Evolutionary conservation across 371 early-diverging fungal genomes (phyloP).

Genomic region (Smittium mucronatum): DNA sequence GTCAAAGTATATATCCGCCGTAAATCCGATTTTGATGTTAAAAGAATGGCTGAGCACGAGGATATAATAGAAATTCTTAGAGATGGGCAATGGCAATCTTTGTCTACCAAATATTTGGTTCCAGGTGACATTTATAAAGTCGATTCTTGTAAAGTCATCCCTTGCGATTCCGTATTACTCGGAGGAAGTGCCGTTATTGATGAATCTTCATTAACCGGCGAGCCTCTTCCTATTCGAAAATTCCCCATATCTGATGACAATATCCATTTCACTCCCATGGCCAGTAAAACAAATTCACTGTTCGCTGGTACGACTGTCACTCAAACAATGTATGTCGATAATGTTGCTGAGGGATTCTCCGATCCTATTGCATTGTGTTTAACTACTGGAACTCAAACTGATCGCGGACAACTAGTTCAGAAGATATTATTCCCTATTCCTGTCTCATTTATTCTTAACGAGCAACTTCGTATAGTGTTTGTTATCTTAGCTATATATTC

Average conservation of each 20-base stretch:
- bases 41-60: slow-evolving; percentile 48
- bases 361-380: slow-evolving; percentile 1
- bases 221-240: slow-evolving; percentile 48
- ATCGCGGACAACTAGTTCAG: slow-evolving; percentile 61
- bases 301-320: slow-evolving; percentile 48
- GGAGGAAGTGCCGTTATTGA: slow-evolving; percentile 56
- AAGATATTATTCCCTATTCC: slow-evolving; percentile 55
- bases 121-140: slow-evolving; percentile 63
- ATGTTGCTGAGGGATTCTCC: slow-evolving; percentile 15
- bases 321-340: slow-evolving; percentile 27
- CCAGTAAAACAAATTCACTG: slow-evolving; percentile 41
- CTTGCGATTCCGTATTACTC: slow-evolving; percentile 55
- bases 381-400: slow-evolving; percentile 56
- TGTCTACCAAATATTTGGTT: slow-evolving; percentile 44
- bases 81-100: slow-evolving; percentile 38
- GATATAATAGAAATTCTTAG: slow-evolving; percentile 39
- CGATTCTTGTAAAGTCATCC: slow-evolving; percentile 37
- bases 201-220: slow-evolving; percentile 56
- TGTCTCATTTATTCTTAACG: slow-evolving; percentile 52
- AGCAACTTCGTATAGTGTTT: slow-evolving; percentile 55
- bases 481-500: slow-evolving; percentile 48
- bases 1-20: slow-evolving; percentile 54
- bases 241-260: slow-evolving; percentile 32
- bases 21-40: slow-evolving; percentile 48
- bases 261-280: slow-evolving; percentile 24